Evolutionary conservation across 495 filamentous ascomycete species (phyloP).

Genomic region (Penicillium roqueforti): DNA sequence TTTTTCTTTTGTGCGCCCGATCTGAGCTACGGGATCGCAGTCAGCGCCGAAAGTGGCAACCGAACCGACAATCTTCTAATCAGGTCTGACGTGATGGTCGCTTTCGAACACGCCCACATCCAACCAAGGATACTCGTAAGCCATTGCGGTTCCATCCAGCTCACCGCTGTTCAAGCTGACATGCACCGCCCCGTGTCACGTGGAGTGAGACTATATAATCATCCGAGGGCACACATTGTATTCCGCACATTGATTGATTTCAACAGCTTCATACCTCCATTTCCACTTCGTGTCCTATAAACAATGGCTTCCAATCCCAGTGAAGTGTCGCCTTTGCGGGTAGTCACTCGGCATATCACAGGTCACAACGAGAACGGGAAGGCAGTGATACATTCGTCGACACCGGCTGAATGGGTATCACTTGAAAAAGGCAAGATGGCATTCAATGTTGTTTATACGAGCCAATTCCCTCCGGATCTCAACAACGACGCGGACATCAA

Average conservation of each 20-base stretch:
- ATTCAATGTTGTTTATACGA: conserved; percentile 45
- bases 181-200: background rate
- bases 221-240: background rate
- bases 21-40: background rate
- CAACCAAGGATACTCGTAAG: background rate
- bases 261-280: background rate
- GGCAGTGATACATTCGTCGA: conserved; percentile 31
- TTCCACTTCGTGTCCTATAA: background rate
- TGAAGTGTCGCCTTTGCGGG: conserved; percentile 28
- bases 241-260: background rate
- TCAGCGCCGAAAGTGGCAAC: background rate
- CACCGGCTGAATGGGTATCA: conserved; percentile 14
- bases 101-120: background rate
- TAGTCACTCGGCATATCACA: conserved; percentile 39
- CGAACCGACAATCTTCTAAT: background rate
- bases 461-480: conserved; percentile 52
- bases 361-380: conserved; percentile 33
- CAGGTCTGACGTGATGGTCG: background rate
- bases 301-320: conserved; percentile 13
- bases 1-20: too few relatives aligned
- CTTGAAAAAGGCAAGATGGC: conserved; percentile 22
- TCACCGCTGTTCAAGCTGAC: background rate
- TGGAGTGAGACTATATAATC: background rate
- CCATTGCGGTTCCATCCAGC: background rate
- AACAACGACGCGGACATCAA: conserved; percentile 46